Conservation (phyloP, 2,329 filamentous ascomycete genomes). For the Cladosporium oxysporum region DNA sequence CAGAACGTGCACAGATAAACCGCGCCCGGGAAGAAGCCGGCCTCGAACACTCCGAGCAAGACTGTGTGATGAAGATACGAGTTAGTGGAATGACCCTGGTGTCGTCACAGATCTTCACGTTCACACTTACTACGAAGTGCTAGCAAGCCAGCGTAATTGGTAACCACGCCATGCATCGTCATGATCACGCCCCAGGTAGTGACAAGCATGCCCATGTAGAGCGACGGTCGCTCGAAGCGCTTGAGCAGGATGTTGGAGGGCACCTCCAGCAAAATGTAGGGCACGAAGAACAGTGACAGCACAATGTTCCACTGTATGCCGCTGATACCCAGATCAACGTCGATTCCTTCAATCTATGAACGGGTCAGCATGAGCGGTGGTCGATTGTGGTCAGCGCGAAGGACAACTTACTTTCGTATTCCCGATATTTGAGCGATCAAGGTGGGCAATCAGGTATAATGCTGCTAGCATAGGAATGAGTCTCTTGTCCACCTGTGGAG, state of each 20-base stretch:
- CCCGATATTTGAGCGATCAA: constrained; percentile 14
- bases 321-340: constrained; percentile 14
- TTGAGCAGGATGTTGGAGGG: constrained; percentile 49
- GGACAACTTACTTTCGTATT: constrained; percentile 6
- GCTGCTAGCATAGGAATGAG: not conserved
- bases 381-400: too few relatives aligned
- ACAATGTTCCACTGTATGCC: constrained; percentile 19
- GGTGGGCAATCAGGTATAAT: not conserved
- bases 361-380: not conserved
- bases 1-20: constrained; percentile 31
- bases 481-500: not conserved
- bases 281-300: constrained; percentile 42
- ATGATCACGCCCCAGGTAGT: constrained; percentile 62
- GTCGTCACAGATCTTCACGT: not conserved
- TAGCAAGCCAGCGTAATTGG: constrained; percentile 43
- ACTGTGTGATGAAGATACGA: not conserved
- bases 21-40: constrained; percentile 58
- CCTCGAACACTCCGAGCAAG: constrained; percentile 42
- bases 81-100: not conserved
- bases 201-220: constrained; percentile 32
- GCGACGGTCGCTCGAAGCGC: constrained; percentile 39
- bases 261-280: constrained; percentile 51
- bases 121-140: constrained; percentile 37
- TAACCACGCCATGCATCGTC: constrained; percentile 69
- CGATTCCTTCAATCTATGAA: constrained; percentile 10